A percentile compares a stretch with the other conserved stretches of the same genome.
Evolutionary conservation across 2,329 filamentous ascomycete genomes (phyloP).

Genomic region (Fusarium compactum): DNA sequence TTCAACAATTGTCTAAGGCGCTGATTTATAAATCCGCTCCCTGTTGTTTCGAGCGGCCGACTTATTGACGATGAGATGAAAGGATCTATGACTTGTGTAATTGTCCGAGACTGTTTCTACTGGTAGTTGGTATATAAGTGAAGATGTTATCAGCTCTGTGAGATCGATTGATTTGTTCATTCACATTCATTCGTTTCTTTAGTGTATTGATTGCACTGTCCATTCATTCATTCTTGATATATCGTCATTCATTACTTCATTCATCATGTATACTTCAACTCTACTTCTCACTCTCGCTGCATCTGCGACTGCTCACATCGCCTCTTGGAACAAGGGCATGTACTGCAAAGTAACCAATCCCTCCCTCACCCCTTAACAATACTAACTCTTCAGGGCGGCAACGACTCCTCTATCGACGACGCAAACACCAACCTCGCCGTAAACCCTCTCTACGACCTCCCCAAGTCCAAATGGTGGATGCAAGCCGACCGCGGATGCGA

Average conservation of each 20-base stretch:
- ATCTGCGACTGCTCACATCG: slow-evolving; percentile 44
- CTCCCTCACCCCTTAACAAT: rapidly evolving
- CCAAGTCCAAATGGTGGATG: slow-evolving; percentile 63
- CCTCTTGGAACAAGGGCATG: slow-evolving; percentile 48
- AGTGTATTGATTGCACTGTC: slow-evolving; percentile 43
- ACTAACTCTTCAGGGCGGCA: slow-evolving; percentile 45
- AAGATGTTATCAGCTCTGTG: neutral
- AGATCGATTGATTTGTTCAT: slow-evolving; percentile 1
- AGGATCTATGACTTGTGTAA: slow-evolving; percentile 13
- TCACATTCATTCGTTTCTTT: slow-evolving; percentile 28
- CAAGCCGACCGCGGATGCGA: slow-evolving; percentile 62
- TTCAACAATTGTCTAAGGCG: slow-evolving; percentile 23
- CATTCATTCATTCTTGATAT: slow-evolving; percentile 28
- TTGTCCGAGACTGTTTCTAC: neutral
- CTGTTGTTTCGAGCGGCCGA: slow-evolving; percentile 34
- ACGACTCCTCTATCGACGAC: slow-evolving; percentile 51
- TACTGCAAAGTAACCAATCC: slow-evolving; percentile 42
- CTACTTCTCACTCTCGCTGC: slow-evolving; percentile 38
- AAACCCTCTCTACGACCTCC: slow-evolving; percentile 60
- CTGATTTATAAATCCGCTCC: slow-evolving; percentile 4
- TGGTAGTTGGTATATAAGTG: slow-evolving; percentile 10
- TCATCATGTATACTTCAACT: slow-evolving; percentile 38
- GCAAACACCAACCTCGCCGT: slow-evolving; percentile 60
- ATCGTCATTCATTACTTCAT: slow-evolving; percentile 1
- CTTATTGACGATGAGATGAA: slow-evolving; percentile 43